These are phyloP conservation scores for Verticillium longisporum DNA, from an alignment of 2,329 filamentous ascomycete genomes.

Conservation along the genomic window DNA sequence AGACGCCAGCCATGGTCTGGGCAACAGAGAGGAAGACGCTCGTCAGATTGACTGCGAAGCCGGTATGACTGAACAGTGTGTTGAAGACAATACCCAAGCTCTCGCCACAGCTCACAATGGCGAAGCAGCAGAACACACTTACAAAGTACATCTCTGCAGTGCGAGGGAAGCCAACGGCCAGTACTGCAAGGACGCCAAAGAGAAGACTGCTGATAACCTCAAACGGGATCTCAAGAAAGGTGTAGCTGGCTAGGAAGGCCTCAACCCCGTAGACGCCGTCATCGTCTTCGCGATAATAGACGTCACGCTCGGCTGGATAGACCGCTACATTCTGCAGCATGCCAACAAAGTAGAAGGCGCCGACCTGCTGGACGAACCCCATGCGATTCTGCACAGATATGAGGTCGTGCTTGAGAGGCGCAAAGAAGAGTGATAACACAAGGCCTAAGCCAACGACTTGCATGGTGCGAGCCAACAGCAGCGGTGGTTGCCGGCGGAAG, in stretches of 20 bases:
- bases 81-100: slow-evolving; percentile 75
- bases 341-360: slow-evolving; percentile 66
- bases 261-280: slow-evolving; percentile 67
- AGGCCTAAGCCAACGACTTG: slow-evolving; percentile 59
- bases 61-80: slow-evolving; percentile 65
- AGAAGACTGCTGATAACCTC: slow-evolving; percentile 59
- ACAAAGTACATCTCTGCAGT: slow-evolving; percentile 61
- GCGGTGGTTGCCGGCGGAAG: slow-evolving; percentile 56
- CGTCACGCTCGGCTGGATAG: slow-evolving; percentile 65
- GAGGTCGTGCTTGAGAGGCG: slow-evolving; percentile 63
- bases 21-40: slow-evolving; percentile 63
- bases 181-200: slow-evolving; percentile 56
- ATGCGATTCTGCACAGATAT: slow-evolving; percentile 65
- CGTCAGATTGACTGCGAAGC: slow-evolving; percentile 70
- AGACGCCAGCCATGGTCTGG: slow-evolving; percentile 63
- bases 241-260: slow-evolving; percentile 65
- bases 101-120: slow-evolving; percentile 68
- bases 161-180: slow-evolving; percentile 59
- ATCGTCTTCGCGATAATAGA: slow-evolving; percentile 71
- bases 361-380: slow-evolving; percentile 66
- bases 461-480: slow-evolving; percentile 59
- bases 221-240: slow-evolving; percentile 64
- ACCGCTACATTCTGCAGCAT: slow-evolving; percentile 76
- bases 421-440: slow-evolving; percentile 62
- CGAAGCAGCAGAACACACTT: slow-evolving; percentile 62